phyloP scores from a whole-genome alignment of 805 yeast genomes.

The Barnettozyma californica region DNA sequence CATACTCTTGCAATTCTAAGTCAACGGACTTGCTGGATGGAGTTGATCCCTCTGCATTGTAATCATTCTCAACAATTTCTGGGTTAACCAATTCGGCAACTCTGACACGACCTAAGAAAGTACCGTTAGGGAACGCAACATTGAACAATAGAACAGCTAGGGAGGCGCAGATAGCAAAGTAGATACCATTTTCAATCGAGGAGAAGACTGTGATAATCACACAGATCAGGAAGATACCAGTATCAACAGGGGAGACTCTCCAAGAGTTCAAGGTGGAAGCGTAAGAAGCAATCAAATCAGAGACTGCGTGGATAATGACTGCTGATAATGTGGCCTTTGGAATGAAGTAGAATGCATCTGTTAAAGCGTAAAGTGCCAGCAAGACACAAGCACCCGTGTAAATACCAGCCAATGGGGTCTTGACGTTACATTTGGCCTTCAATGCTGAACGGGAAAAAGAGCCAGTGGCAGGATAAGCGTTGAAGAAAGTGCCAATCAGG shows the following conservation, averaged over 20 bases:
- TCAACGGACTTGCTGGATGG: conserved; percentile 4
- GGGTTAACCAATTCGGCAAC: conserved; percentile 72
- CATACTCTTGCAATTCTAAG: conserved; percentile 15
- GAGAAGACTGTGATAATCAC: conserved; percentile 25
- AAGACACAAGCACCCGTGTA: conserved; percentile 87
- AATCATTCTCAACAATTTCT: conserved; percentile 28
- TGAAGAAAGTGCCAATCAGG: conserved; percentile 85
- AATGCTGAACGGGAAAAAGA: conserved; percentile 93
- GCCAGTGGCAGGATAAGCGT: conserved; percentile 94
- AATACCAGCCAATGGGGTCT: conserved; percentile 90
- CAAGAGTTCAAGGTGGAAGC: conserved; percentile 64
- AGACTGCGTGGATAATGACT: conserved; percentile 88
- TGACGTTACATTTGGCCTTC: conserved; percentile 91
- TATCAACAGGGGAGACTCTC: conserved; percentile 53
- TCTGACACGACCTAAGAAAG: conserved; percentile 73
- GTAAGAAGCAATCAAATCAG: conserved; percentile 73
- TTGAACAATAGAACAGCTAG: conserved; percentile 68
- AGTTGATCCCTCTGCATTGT: conserved; percentile 1
- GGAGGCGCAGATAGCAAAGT: conserved; percentile 85
- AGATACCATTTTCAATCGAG: conserved; percentile 82
- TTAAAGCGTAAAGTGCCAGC: conserved; percentile 78
- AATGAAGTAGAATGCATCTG: conserved; percentile 79
- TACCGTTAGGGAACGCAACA: conserved; percentile 75
- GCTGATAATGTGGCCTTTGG: conserved; percentile 88
- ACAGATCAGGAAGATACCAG: conserved; percentile 20